Evolutionary conservation across 176 grass and related monocot genomes (phyloP), one percentile per base, ranked within the genome.

Genomic region (Aegilops sharonensis): DNA sequence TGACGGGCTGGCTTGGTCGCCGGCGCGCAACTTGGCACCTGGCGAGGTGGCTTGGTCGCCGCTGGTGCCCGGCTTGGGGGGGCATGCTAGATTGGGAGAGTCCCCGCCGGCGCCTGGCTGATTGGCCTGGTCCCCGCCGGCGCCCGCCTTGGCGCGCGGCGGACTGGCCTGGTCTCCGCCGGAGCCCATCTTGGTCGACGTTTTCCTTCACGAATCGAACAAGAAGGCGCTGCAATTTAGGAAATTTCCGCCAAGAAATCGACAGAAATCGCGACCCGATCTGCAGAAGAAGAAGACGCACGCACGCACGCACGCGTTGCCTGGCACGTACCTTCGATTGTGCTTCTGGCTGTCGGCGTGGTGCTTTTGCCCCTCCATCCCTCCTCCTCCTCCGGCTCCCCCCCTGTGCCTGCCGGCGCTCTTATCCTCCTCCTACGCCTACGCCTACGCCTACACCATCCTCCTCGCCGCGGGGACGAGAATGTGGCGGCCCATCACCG

Each of bases 291-390:
- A 83, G 31, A 36, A 34, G 39, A 42, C 8, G 36, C 48, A 15
- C 35, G 36, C 32, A 32, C 30, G 30, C 40, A 5, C 80, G 40
- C 70, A 45, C 48, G 48, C 48, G 17, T 52, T 52, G 48, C 48
- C 48, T 52, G 2, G 47, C 14, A 5, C 45, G 48, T 17, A 91
- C 85, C 70, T 88, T 40, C 69, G 68, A 30, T 8, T 60, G 20
- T 32, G 71, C 50, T 85, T 88, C 9, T 37, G 75, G 70, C 23
- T 56, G 32, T 91, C 89, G 30, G 23, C 18, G 14, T 56, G 76
- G n/a, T 80, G 82, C n/a, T 85, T 63, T 85, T 67, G 81, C 82
- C 86, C 82, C 54, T 91, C 86, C 85, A 88, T 90, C 18, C 54
- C 52, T 56, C 18, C 61, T 27, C 39, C 30, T 3, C 52, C 31